These are phyloP conservation scores for Aspergillus eucalypticola DNA, from an alignment of 2,329 filamentous ascomycete species.

Conservation along the genomic window DNA sequence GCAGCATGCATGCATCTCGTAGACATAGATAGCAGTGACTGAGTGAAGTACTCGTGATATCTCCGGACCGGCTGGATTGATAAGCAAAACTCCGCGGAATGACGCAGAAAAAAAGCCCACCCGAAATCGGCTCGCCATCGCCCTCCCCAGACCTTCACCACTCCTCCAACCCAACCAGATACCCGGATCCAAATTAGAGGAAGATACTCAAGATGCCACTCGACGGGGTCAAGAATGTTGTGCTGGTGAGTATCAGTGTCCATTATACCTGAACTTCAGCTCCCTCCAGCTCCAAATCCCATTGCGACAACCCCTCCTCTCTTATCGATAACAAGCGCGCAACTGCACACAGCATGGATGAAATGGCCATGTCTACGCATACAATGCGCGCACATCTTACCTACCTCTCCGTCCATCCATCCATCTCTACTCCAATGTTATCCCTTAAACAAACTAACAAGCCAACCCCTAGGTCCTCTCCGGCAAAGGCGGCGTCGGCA, in stretches of 20 bases:
- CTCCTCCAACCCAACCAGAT: not conserved
- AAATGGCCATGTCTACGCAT: not conserved
- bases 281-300: not conserved
- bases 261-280: not conserved
- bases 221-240: slow-evolving; percentile 46
- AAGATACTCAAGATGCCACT: slow-evolving; percentile 38
- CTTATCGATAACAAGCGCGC: slow-evolving; percentile 44
- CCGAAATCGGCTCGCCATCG: slow-evolving; percentile 20
- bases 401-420: not conserved
- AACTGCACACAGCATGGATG: not conserved
- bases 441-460: slow-evolving; percentile 9
- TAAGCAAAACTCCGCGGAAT: slow-evolving; percentile 29
- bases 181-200: not conserved
- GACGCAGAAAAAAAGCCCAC: slow-evolving; percentile 23
- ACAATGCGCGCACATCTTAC: not conserved
- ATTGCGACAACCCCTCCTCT: slow-evolving; percentile 18
- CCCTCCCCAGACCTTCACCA: slow-evolving; percentile 2
- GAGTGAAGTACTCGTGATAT: not conserved
- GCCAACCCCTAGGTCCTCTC: slow-evolving; percentile 65
- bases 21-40: not conserved
- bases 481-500: slow-evolving; percentile 96
- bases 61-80: slow-evolving; percentile 21
- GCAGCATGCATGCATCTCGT: not conserved
- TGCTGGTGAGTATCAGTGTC: slow-evolving; percentile 36
- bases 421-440: not conserved